A percentile compares a stretch with the other conserved stretches of the same genome.
phyloP scores from a whole-genome alignment of 495 filamentous ascomycete species.

The Bacidia rubella region DNA sequence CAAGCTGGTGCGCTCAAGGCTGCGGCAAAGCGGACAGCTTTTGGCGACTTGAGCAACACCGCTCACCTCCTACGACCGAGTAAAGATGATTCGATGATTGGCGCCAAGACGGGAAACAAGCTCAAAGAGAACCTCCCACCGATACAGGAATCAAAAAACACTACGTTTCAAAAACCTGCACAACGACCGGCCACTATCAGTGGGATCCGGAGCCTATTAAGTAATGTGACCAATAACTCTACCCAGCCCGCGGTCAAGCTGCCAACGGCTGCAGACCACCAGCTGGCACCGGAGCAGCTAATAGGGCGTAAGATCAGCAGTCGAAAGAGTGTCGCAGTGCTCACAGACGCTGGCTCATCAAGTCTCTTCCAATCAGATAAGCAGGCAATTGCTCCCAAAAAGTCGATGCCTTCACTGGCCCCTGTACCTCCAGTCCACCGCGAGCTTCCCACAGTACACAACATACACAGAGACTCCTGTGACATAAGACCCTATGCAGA shows the following conservation, averaged over 20 bases:
- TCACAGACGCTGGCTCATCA: conserved; percentile 39
- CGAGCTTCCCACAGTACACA: conserved; percentile 2
- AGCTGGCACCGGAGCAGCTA: conserved; percentile 15
- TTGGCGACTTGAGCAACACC: conserved; percentile 71
- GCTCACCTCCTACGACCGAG: conserved; percentile 35
- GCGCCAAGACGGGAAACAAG: conserved; percentile 33
- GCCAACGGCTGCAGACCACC: conserved; percentile 9
- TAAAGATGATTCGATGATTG: conserved; percentile 38
- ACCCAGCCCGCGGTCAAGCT: conserved; percentile 26
- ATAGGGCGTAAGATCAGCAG: conserved; percentile 34
- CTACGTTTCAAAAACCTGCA: conserved; percentile 45
- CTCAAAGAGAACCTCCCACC: conserved; percentile 22
- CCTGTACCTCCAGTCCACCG: conserved; percentile 5
- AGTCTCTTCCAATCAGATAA: background rate
- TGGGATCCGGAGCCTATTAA: conserved; percentile 32
- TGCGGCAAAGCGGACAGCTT: conserved; percentile 58
- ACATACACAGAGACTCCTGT: background rate
- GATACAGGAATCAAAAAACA: conserved; percentile 33
- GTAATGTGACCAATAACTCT: conserved; percentile 24
- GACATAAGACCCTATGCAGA: background rate
- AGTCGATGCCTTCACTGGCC: background rate
- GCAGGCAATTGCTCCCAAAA: background rate
- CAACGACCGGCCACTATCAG: conserved; percentile 47
- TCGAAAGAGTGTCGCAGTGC: conserved; percentile 52
- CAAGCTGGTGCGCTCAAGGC: conserved; percentile 49